Conservation (phyloP, 73 alveolate species). For the Symbiodinium natans region DNA sequence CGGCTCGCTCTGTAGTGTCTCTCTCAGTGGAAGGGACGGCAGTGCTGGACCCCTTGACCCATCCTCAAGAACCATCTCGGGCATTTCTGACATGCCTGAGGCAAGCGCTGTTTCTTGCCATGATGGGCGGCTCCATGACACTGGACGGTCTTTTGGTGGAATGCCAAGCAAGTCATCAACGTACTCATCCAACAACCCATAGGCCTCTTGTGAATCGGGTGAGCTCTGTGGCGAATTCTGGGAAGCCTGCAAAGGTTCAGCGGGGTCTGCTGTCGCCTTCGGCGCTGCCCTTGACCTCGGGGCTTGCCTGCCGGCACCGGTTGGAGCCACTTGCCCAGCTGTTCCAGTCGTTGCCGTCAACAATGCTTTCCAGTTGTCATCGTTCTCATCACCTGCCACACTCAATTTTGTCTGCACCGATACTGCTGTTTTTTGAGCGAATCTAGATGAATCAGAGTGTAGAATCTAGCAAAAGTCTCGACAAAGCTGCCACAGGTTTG, state of each 20-base stretch:
- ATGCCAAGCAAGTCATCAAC: slow-evolving; percentile 71
- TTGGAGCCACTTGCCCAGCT: background rate
- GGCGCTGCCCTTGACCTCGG: no score
- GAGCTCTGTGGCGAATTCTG: no score
- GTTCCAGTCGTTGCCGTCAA: slow-evolving; percentile 30
- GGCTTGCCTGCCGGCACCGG: background rate
- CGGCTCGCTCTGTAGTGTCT: background rate
- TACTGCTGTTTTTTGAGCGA: no score
- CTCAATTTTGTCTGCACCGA: no score
- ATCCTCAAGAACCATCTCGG: slow-evolving; percentile 70
- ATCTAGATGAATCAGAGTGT: background rate
- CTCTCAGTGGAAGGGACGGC: background rate
- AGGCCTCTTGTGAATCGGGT: slow-evolving; percentile 31
- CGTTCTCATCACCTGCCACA: slow-evolving; percentile 41
- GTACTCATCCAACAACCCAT: slow-evolving; percentile 61
- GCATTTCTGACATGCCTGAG: slow-evolving; percentile 16
- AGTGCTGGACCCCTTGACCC: slow-evolving; percentile 63
- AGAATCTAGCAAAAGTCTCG: background rate
- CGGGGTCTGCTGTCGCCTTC: background rate
- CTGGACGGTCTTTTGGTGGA: slow-evolving; percentile 62
- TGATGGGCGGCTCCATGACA: slow-evolving; percentile 55
- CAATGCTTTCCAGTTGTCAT: slow-evolving; percentile 83
- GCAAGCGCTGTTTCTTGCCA: slow-evolving; percentile 43
- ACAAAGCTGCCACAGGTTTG: no score
- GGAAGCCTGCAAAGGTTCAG: background rate